Conservation (phyloP, 2,329 filamentous ascomycete genomes). For the Verticillium nonalfalfae region DNA sequence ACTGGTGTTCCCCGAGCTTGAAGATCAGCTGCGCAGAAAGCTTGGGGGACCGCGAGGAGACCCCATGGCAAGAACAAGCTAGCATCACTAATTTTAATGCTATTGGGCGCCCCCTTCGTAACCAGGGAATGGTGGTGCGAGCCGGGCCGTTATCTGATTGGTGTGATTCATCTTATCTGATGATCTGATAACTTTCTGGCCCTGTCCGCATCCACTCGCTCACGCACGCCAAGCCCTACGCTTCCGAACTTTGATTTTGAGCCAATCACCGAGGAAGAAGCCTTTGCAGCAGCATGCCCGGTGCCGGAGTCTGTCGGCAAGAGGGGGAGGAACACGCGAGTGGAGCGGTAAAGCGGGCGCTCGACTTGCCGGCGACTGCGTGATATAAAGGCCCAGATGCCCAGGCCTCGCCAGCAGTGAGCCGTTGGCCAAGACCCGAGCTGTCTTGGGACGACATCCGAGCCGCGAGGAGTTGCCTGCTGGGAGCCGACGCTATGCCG, state of each 20-base stretch:
- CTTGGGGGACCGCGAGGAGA: neutral
- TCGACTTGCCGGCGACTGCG: neutral
- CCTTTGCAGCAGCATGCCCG: neutral
- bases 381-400: neutral
- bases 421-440: neutral
- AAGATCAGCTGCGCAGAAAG: neutral
- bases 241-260: neutral
- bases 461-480: neutral
- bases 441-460: neutral
- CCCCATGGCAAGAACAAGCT: neutral
- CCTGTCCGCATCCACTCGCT: neutral
- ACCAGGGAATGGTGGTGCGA: neutral
- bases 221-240: neutral
- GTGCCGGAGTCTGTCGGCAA: neutral
- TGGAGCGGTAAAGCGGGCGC: neutral
- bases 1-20: neutral
- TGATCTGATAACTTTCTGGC: constrained; percentile 1
- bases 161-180: constrained; percentile 2
- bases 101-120: neutral
- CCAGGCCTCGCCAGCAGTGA: neutral
- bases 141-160: neutral
- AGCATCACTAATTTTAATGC: neutral
- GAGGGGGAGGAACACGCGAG: neutral
- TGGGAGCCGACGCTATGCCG: neutral
- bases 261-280: neutral